Percentiles rank a stretch among this genome's conserved stretches.
phyloP scores from a whole-genome alignment of 2,329 filamentous ascomycete species.

The Davidsoniella eucalypti region DNA sequence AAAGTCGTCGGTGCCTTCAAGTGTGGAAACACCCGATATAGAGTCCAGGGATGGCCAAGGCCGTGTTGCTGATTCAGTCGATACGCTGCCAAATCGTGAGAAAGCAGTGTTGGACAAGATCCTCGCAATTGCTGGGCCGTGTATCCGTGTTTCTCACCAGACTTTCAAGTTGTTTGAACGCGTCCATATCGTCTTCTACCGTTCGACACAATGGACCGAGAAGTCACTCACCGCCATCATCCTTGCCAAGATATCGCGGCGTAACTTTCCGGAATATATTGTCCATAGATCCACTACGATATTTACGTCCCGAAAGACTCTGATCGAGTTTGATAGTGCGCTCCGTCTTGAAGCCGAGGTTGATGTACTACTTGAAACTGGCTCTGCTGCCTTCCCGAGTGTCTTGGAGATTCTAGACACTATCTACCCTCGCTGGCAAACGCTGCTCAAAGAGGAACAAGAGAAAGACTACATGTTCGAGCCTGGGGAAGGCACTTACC shows the following conservation, averaged over 20 bases:
- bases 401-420: slow-evolving; percentile 57
- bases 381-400: slow-evolving; percentile 49
- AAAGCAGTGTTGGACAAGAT: slow-evolving; percentile 50
- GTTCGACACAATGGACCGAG: slow-evolving; percentile 92
- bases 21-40: slow-evolving; percentile 18
- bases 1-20: background rate
- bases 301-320: slow-evolving; percentile 55
- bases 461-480: slow-evolving; percentile 68
- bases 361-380: slow-evolving; percentile 68
- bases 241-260: slow-evolving; percentile 69
- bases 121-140: slow-evolving; percentile 59
- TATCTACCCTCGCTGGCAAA: slow-evolving; percentile 68
- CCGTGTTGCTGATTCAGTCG: background rate
- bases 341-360: slow-evolving; percentile 67
- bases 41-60: slow-evolving; percentile 11
- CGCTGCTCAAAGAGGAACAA: slow-evolving; percentile 56
- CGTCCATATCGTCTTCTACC: slow-evolving; percentile 89
- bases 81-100: background rate
- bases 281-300: slow-evolving; percentile 83
- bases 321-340: slow-evolving; percentile 81
- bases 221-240: slow-evolving; percentile 93
- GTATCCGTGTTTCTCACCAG: slow-evolving; percentile 59
- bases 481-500: slow-evolving; percentile 71
- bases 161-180: slow-evolving; percentile 75
- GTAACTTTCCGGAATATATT: slow-evolving; percentile 80